These are phyloP conservation scores for Boeremia lycopersici DNA, from an alignment of 2,329 filamentous ascomycete genomes.

Conservation along the genomic window DNA sequence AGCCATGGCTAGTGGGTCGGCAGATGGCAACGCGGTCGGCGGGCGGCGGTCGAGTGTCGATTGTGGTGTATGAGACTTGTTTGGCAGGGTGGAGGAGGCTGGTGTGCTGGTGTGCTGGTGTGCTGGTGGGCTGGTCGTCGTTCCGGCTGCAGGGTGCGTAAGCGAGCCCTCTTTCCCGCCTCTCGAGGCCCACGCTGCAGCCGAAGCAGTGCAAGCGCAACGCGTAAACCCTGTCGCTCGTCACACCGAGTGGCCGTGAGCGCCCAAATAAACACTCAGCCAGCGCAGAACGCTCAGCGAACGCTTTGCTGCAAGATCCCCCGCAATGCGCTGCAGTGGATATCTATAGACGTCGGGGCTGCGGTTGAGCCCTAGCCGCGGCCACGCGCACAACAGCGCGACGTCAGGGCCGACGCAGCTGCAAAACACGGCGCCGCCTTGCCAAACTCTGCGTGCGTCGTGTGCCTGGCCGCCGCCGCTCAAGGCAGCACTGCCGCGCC, in stretches of 20 bases:
- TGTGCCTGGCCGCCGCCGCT: conserved; percentile 12
- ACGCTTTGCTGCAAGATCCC: conserved; percentile 9
- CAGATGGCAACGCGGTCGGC: conserved; percentile 15
- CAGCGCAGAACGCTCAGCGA: conserved; percentile 5
- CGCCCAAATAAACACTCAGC: conserved; percentile 10
- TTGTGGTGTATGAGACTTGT: conserved; percentile 19
- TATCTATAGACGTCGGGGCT: conserved; percentile 7
- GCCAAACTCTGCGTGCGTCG: conserved; percentile 12
- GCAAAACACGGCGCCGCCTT: conserved; percentile 13
- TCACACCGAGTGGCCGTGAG: conserved; percentile 10
- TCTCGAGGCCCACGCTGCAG: conserved; percentile 11
- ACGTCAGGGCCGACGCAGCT: conserved; percentile 8
- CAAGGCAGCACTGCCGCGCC: conserved; percentile 12
- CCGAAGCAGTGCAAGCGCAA: conserved; percentile 3
- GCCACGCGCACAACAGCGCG: conserved; percentile 3
- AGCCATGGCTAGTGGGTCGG: conserved; percentile 37
- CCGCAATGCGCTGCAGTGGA: conserved; percentile 10
- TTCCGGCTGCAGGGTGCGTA: conserved; percentile 20
- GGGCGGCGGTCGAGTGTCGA: background rate
- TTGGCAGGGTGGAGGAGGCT: conserved; percentile 18
- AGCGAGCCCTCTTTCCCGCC: conserved; percentile 14
- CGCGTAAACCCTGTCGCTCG: conserved; percentile 9
- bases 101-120: too few species aligned
- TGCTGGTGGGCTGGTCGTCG: conserved; percentile 21
- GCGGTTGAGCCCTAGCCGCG: background rate